phyloP scores from a whole-genome alignment of 139 green algal species.

The Coelastrella sp. region DNA sequence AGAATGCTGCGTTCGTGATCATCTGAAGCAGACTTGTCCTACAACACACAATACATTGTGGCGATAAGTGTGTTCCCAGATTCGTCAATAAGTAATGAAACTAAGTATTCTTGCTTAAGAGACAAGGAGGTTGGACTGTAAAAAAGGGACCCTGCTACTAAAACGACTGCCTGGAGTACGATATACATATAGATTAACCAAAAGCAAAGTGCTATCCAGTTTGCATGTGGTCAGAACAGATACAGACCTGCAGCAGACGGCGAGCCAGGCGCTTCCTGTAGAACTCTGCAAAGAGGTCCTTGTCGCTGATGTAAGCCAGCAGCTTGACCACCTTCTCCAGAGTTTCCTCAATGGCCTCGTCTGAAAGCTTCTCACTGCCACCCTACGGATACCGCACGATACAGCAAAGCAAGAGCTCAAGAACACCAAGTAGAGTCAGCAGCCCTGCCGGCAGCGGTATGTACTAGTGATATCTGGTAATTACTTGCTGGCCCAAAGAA shows the following conservation, averaged over 20 bases:
- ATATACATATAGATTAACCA: no score
- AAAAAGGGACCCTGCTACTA: no score
- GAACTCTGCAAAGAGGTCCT: conserved; percentile 92
- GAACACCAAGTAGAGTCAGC: no score
- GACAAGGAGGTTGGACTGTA: no score
- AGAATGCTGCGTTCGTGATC: conserved; percentile 97
- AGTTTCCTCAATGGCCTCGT: conserved; percentile 94
- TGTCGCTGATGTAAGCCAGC: conserved; percentile 94
- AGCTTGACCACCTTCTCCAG: conserved; percentile 99
- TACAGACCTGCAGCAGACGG: conserved; percentile 72
- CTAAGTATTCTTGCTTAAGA: no score
- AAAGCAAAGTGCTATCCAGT: no score
- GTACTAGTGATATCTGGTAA: no score
- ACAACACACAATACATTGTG: background rate
- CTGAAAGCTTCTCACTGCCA: conserved; percentile 90
- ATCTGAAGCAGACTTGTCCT: conserved; percentile 88
- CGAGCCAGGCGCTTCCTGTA: conserved; percentile 96
- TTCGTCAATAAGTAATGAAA: background rate
- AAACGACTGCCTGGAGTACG: no score
- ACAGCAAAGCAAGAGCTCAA: no score
- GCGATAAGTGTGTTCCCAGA: background rate
- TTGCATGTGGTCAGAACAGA: no score
- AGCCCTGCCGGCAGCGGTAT: no score
- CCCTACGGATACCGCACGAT: conserved; percentile 17
- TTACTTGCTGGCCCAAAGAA: no score